Evolutionary conservation across 2,329 filamentous ascomycete species (phyloP).

Genomic region (Epichloe typhina): DNA sequence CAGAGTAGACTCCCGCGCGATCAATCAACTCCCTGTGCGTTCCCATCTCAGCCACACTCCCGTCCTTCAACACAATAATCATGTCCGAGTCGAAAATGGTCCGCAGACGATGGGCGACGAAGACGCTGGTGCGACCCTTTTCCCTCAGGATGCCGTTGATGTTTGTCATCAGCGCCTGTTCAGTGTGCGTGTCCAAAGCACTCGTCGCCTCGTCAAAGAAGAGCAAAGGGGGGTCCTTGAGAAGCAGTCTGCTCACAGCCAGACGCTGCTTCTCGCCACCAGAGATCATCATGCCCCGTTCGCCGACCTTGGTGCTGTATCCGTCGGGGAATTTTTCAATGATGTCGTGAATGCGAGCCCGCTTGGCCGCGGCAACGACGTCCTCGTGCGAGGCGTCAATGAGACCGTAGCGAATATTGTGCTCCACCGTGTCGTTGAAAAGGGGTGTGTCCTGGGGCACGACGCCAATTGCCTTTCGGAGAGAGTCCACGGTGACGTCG

Average conservation of each 20-base stretch:
- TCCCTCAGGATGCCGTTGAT: conserved; percentile 88
- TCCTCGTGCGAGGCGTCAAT: conserved; percentile 61
- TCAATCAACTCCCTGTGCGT: conserved; percentile 79
- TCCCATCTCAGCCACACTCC: conserved; percentile 75
- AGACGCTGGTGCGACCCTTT: conserved; percentile 81
- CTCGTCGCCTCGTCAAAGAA: conserved; percentile 96
- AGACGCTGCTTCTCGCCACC: conserved; percentile 88
- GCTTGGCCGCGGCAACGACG: conserved; percentile 63
- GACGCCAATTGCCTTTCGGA: conserved; percentile 79
- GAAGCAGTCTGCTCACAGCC: conserved; percentile 67
- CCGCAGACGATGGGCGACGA: conserved; percentile 81
- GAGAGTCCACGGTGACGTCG: conserved; percentile 65
- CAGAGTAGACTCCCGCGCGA: conserved; percentile 65
- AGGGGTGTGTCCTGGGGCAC: conserved; percentile 94
- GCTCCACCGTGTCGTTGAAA: conserved; percentile 91
- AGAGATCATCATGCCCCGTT: conserved; percentile 92
- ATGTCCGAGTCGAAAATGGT: conserved; percentile 90
- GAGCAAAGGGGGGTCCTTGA: conserved; percentile 79
- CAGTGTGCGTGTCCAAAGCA: conserved; percentile 84
- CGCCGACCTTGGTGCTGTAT: conserved; percentile 82
- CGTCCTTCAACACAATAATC: conserved; percentile 81
- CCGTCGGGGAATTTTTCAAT: conserved; percentile 72
- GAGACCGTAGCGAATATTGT: conserved; percentile 89
- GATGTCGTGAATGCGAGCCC: conserved; percentile 75
- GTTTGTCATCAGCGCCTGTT: conserved; percentile 78